These are phyloP conservation scores for Colletotrichum sp. DNA, from an alignment of 2,329 filamentous ascomycete species.

Conservation along the genomic window DNA sequence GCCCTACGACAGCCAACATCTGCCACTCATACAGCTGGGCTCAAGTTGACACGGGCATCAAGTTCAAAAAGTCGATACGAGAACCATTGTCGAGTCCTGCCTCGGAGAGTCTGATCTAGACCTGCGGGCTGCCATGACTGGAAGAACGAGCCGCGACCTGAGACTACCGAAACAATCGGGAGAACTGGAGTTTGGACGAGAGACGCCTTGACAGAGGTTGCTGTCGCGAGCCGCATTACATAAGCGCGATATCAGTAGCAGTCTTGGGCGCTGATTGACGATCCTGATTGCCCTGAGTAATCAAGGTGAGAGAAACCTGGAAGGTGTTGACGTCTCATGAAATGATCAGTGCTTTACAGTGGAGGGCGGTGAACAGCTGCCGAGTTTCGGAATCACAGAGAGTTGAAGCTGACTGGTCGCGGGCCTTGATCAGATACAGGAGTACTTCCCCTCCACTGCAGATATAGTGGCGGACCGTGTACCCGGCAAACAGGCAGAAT, in stretches of 20 bases:
- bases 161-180: not conserved
- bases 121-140: not conserved
- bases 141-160: not conserved
- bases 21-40: not conserved
- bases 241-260: not conserved
- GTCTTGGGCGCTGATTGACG: not conserved
- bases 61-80: not conserved
- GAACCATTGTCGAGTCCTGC: not conserved
- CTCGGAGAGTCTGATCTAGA: not conserved
- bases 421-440: not conserved
- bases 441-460: not conserved
- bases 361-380: slow-evolving; percentile 13
- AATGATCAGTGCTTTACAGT: slow-evolving; percentile 11
- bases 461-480: not conserved
- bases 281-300: not conserved
- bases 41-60: not conserved
- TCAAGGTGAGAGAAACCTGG: not conserved
- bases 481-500: not conserved
- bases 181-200: not conserved
- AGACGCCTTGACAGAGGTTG: not conserved
- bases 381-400: slow-evolving; percentile 16
- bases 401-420: slow-evolving; percentile 14
- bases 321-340: not conserved
- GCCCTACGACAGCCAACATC: not conserved
- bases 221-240: not conserved